A percentile compares a stretch with the other conserved stretches of the same genome.
These are phyloP conservation scores for Trichoderma lentiforme DNA, from an alignment of 2,329 filamentous ascomycete genomes.

Conservation along the genomic window DNA sequence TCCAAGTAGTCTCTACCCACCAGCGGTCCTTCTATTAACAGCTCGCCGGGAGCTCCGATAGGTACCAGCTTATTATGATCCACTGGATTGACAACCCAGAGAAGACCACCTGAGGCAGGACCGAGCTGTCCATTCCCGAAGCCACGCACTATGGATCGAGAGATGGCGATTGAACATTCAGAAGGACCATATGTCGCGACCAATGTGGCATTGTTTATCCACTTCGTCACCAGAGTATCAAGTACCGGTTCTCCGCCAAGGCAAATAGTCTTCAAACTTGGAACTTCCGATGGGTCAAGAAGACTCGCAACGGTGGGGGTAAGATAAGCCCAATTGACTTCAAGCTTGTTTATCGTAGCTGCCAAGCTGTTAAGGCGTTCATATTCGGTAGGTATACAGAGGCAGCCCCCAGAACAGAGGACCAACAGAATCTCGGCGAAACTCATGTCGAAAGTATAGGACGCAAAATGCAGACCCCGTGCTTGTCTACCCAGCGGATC, in stretches of 20 bases:
- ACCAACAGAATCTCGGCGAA: background rate
- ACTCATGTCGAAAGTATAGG: background rate
- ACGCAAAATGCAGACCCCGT: background rate
- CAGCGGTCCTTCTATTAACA: background rate
- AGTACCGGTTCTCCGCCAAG: background rate
- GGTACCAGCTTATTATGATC: background rate
- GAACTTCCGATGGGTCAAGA: background rate
- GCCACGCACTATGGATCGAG: background rate
- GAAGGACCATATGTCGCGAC: background rate
- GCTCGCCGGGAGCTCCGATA: background rate
- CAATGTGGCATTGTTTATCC: background rate
- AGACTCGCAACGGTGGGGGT: background rate
- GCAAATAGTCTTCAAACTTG: background rate
- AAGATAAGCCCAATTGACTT: background rate
- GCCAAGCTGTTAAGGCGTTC: background rate
- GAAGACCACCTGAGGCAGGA: background rate
- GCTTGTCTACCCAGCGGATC: background rate
- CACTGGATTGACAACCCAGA: background rate
- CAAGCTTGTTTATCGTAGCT: background rate
- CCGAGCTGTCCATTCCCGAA: background rate
- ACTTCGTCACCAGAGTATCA: background rate
- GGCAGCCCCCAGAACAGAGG: background rate
- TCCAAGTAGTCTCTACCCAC: background rate
- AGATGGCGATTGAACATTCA: background rate
- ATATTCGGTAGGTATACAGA: background rate